Percentiles rank a stretch among this genome's conserved stretches.
These are phyloP conservation scores for Lachancea thermotolerans DNA, from an alignment of 805 yeast genomes.

Conservation along the genomic window DNA sequence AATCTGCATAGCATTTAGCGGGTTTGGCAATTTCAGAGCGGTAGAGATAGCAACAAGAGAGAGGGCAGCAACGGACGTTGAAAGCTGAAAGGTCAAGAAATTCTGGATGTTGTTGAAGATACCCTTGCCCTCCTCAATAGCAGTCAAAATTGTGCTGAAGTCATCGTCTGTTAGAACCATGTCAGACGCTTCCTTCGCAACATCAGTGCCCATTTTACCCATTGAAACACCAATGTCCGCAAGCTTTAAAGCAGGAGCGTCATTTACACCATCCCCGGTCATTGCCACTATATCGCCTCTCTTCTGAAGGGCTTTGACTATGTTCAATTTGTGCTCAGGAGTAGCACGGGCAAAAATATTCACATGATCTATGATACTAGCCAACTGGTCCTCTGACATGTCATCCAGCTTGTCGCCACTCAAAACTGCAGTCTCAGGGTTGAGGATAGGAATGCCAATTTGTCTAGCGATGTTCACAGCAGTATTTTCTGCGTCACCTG, in stretches of 20 bases:
- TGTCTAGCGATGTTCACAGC: slow-evolving; percentile 80
- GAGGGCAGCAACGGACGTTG: slow-evolving; percentile 93
- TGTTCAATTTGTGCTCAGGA: slow-evolving; percentile 87
- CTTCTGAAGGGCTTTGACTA: slow-evolving; percentile 81
- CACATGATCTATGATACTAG: slow-evolving; percentile 72
- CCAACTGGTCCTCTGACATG: slow-evolving; percentile 64
- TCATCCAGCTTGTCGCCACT: slow-evolving; percentile 78
- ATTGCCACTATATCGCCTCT: slow-evolving; percentile 95
- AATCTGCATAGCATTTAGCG: slow-evolving; percentile 96
- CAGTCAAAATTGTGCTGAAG: slow-evolving; percentile 49
- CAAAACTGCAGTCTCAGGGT: slow-evolving; percentile 60
- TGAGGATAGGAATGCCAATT: slow-evolving; percentile 78
- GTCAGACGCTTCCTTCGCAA: slow-evolving; percentile 97
- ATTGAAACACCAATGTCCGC: slow-evolving; percentile 96
- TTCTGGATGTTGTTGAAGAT: slow-evolving; percentile 93
- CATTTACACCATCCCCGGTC: slow-evolving; percentile 99
- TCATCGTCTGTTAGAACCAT: slow-evolving; percentile 97
- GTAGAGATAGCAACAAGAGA: slow-evolving; percentile 85
- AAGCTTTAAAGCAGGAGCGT: slow-evolving; percentile 94
- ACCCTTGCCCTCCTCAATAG: slow-evolving; percentile 97
- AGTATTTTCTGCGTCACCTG: slow-evolving; percentile 88
- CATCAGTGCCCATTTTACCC: slow-evolving; percentile 94
- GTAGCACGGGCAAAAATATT: slow-evolving; percentile 92
- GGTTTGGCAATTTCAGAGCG: slow-evolving; percentile 81
- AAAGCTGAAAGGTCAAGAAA: slow-evolving; percentile 89